Evolutionary conservation across 768 basidiomycete species (phyloP).

Genomic region (Termitomyces heimii): DNA sequence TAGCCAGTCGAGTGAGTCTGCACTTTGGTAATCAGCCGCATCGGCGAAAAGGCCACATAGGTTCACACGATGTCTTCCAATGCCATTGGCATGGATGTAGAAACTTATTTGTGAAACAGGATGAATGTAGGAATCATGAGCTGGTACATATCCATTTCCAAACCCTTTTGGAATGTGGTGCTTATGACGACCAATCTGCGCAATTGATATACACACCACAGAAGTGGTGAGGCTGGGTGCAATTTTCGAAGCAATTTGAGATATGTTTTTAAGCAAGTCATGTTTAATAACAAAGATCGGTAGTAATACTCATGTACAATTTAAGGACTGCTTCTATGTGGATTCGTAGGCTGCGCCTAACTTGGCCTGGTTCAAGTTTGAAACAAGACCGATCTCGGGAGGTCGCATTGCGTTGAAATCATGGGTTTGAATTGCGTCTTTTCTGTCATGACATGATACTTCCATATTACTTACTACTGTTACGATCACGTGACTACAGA

Average conservation of each 20-base stretch:
- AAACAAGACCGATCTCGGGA: no score
- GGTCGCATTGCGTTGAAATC: no score
- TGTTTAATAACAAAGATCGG: not conserved
- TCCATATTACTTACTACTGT: no score
- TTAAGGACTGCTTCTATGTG: no score
- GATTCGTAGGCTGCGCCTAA: not conserved
- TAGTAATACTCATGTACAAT: not conserved
- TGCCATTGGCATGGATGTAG: not conserved
- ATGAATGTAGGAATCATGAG: not conserved
- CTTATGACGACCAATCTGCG: not conserved
- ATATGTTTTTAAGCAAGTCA: not conserved
- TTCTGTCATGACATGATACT: no score
- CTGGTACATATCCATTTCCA: not conserved
- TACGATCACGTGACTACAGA: no score
- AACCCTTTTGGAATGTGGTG: not conserved
- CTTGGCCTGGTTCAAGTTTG: no score
- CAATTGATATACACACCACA: not conserved
- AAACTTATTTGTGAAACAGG: not conserved
- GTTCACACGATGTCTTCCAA: not conserved
- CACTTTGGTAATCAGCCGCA: not conserved
- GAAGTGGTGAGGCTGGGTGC: not conserved
- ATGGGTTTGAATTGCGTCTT: no score
- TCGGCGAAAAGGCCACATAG: not conserved
- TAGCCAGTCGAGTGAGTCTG: not conserved
- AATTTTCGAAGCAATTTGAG: not conserved